Conservation (phyloP, 2,329 filamentous ascomycete species). For the Colletotrichum euphorbiae region DNA sequence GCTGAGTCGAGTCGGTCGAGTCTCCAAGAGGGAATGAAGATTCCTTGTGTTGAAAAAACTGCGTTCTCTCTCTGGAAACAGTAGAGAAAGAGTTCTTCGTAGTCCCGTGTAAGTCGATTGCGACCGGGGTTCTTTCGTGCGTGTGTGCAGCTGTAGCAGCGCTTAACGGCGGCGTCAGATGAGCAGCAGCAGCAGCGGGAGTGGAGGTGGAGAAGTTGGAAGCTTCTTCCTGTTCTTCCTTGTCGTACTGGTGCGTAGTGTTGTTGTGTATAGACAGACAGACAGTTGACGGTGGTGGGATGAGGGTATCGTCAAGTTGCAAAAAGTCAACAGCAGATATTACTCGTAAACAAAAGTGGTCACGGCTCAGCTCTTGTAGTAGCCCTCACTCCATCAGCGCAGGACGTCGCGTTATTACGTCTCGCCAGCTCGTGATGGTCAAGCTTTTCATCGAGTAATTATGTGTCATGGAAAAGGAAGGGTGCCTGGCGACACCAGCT, state of each 20-base stretch:
- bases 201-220: slow-evolving; percentile 10
- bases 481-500: slow-evolving; percentile 34
- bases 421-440: slow-evolving; percentile 45
- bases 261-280: neutral
- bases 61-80: neutral
- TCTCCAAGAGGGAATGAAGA: neutral
- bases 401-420: slow-evolving; percentile 40
- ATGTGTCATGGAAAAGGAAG: slow-evolving; percentile 48
- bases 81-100: neutral
- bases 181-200: slow-evolving; percentile 7
- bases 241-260: neutral
- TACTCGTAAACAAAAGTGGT: neutral
- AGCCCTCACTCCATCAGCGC: slow-evolving; percentile 7
- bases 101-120: slow-evolving; percentile 17
- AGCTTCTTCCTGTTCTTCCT: neutral
- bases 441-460: slow-evolving; percentile 51
- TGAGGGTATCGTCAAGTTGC: slow-evolving; percentile 28
- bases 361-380: slow-evolving; percentile 18
- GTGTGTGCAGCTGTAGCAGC: slow-evolving; percentile 14
- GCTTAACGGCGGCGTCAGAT: slow-evolving; percentile 23
- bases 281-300: slow-evolving; percentile 7
- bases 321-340: neutral
- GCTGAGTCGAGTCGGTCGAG: slow-evolving; percentile 6
- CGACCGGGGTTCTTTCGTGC: neutral
- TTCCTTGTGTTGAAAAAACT: neutral